phyloP scores from a whole-genome alignment of 768 basidiomycete genomes.

The Leccinum obscurum region DNA sequence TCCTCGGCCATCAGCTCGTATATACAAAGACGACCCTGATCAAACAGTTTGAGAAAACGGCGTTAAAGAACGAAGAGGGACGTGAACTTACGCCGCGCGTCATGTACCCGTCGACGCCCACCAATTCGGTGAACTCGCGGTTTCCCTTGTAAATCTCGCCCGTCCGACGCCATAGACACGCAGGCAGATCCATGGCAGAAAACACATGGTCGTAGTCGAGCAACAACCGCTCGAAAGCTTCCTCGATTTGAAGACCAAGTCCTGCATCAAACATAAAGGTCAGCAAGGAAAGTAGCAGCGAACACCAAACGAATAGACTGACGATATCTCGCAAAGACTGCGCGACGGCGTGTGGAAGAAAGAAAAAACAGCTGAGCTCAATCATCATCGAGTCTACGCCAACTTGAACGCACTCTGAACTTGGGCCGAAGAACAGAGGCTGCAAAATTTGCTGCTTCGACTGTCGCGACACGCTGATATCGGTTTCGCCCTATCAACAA shows the following conservation, averaged over 20 bases:
- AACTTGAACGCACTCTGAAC: not conserved
- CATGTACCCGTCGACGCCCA: constrained; percentile 84
- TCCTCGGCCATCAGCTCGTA: constrained; percentile 99
- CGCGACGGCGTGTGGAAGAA: no score
- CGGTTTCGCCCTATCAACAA: constrained; percentile 55
- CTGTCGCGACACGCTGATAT: constrained; percentile 76
- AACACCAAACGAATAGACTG: not conserved
- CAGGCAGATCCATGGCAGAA: constrained; percentile 94
- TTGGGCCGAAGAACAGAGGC: constrained; percentile 50
- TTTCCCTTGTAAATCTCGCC: constrained; percentile 99
- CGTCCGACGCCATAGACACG: constrained; percentile 94
- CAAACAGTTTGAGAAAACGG: not conserved
- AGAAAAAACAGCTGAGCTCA: not conserved
- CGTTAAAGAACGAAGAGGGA: not conserved
- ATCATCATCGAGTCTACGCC: not conserved
- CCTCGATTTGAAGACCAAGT: constrained; percentile 93
- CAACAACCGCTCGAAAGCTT: constrained; percentile 92
- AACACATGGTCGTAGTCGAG: constrained; percentile 95
- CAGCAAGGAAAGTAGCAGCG: not conserved
- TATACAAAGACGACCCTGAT: constrained; percentile 85
- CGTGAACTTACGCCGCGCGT: constrained; percentile 71
- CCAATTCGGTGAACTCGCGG: constrained; percentile 88
- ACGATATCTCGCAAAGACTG: not conserved
- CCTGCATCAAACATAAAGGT: constrained; percentile 41
- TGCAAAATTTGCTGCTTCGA: constrained; percentile 91